A percentile compares a stretch with the other conserved stretches of the same genome.
These are phyloP conservation scores for Polygonum aviculare DNA, from an alignment of 148 eudicot species.

Conservation along the genomic window DNA sequence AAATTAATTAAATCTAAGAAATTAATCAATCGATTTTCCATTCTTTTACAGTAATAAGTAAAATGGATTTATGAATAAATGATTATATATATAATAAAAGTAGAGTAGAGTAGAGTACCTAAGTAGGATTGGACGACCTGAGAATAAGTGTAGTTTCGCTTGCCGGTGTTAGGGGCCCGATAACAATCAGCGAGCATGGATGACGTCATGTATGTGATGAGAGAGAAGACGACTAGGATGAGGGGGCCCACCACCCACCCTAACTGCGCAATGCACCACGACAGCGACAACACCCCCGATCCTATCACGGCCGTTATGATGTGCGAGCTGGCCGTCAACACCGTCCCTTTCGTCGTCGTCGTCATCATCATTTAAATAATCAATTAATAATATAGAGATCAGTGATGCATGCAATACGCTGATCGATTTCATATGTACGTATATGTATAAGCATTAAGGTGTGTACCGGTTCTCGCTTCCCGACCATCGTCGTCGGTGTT, in stretches of 20 bases:
- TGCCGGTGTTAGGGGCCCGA: conserved; percentile 42
- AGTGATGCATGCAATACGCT: background rate
- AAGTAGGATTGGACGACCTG: conserved; percentile 43
- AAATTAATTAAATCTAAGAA: background rate
- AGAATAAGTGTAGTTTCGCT: conserved; percentile 47
- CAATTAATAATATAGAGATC: too few relatives aligned
- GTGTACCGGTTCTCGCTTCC: background rate
- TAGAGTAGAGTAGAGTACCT: conserved; percentile 20
- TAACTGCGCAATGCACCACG: conserved; percentile 68
- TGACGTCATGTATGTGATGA: conserved; percentile 47
- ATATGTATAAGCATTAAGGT: too few relatives aligned
- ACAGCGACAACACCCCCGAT: conserved; percentile 62
- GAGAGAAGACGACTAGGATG: conserved; percentile 35
- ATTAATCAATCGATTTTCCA: too few relatives aligned
- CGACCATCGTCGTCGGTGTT: background rate
- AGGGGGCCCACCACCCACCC: conserved; percentile 60
- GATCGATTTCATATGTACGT: background rate
- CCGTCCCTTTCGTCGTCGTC: conserved; percentile 26
- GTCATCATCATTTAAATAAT: too few relatives aligned
- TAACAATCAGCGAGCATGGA: conserved; percentile 60
- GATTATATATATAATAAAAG: background rate
- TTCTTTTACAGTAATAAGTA: too few relatives aligned
- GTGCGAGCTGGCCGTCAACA: conserved; percentile 65
- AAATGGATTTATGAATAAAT: too few relatives aligned
- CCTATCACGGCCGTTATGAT: conserved; percentile 69